Base-by-base conservation (phyloP, 768 basidiomycete genomes). In the Rhizopogon vesiculosus region DNA sequence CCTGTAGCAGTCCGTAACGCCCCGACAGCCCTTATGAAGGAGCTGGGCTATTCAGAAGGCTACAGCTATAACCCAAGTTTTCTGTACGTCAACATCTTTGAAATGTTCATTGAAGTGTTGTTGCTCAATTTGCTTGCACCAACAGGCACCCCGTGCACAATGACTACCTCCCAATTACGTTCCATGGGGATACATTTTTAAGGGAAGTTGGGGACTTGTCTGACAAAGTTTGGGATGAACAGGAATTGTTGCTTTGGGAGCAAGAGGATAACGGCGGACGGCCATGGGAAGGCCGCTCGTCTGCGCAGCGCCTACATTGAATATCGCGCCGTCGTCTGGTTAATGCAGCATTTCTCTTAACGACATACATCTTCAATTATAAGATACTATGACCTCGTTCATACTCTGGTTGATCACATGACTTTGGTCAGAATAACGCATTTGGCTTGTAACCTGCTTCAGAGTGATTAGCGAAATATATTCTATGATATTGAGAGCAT, bases 1-100 rank as follows among this genome's bases (percentile, higher is more conserved):
- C 92, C 92, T 1, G 62, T 90, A 55, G 75, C 78, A 39, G 78
- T 92, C 61, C 79, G 92, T 31, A 93, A 93, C 68, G 89, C 89
- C 8, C 89, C 90, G 3, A 91, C 89, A 3, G 61, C 59, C 18
- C 64, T 90, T 9, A 86, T 89, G 85, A 84, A 85, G 64, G 76
- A 82, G 25, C 74, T 89, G 2, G 85, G 83, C 19, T 89, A 87
- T 62, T 84, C 84, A 1, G 73, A 79, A 59, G 79, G 75, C 19
- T 90, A 90, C 59, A 68, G 65, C 52, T 90, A 84, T 59, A 84
- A 88, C 66, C 86, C 86, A 8, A 72, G 69, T 28, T 87, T 78
- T 63, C 66, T 62, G 78, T 83, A 56, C 63, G 80, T 64, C n/a
- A 31, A 28, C 7, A n/a, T 33, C 13, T 22, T 9, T n/a, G 25